Evolutionary conservation across 129 eudicot species (phyloP), one percentile per base, ranked within the genome.

Genomic region (Scalesia atractyloides): DNA sequence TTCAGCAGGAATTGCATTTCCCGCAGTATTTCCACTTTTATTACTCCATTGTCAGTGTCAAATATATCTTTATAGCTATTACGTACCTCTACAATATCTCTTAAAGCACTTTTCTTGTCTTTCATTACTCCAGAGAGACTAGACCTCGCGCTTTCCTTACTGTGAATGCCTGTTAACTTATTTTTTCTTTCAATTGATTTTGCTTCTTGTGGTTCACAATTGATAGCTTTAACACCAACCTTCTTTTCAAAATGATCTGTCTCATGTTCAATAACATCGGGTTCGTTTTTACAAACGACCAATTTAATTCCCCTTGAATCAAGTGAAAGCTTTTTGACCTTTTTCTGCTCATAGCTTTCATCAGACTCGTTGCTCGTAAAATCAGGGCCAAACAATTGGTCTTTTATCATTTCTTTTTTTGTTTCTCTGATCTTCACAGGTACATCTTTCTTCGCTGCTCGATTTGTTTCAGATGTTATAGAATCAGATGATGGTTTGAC

Each of bases 361-460:
- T 73, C 77, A 9, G 79, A 70, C 56, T 80, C 88, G 26, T 70
- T 84, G 78, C 80, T 65, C 4, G 73, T 54, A 48, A 58, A 51
- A 24, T 74, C 86, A 64, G 66, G 53, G 43, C 76, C 56, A 22
- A 77, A 83, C 34, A 54, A 14, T 51, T 56, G 54, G 50, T 68
- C 89, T 62, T 80, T 67, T 4, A 59, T 54, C 81, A 74, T 51
- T 54, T 68, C 81, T 70, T 78, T 84, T 43, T 64, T 81, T 37
- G 74, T 46, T 73, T 75, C 85, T 79, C 78, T 82, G 62, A 85
- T 79, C 70, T 78, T 90, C 16, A 82, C 43, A 37, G 69, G 83
- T 58, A 73, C 65, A 26, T 66, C 75, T 80, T 74, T 81, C 63
- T 70, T 84, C 62, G 80, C 44, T 73, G 76, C 83, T 61, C 49